A percentile compares a stretch with the other conserved stretches of the same genome.
Evolutionary conservation across 202 grass and related monocot genomes (phyloP).

Genomic region (Eragrostis tef): DNA sequence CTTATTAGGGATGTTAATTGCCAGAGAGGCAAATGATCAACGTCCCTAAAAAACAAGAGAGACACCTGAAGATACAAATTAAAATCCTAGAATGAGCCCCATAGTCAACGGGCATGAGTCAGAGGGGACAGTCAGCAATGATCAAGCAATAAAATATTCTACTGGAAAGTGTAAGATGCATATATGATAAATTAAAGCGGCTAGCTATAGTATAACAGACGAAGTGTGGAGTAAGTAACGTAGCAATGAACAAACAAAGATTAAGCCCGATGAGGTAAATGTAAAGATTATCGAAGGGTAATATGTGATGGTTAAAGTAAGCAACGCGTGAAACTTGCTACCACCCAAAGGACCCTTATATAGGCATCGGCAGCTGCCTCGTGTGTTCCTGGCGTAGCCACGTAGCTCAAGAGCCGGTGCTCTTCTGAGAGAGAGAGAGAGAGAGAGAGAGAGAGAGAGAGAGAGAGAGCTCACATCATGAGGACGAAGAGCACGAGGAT

Average conservation of each 20-base stretch:
- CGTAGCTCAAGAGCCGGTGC: no score
- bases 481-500: constrained; percentile 69
- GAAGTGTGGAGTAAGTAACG: not conserved
- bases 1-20: no score
- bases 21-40: not conserved
- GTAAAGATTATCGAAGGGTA: not conserved
- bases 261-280: not conserved
- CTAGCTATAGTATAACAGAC: not conserved
- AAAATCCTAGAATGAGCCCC: no score
- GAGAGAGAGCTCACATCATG: constrained; percentile 63
- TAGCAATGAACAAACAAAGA: not conserved
- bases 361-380: no score
- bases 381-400: no score
- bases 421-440: no score
- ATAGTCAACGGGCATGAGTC: not conserved
- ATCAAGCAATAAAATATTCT: not conserved
- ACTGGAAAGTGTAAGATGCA: not conserved
- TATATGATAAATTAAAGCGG: not conserved
- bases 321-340: not conserved
- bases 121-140: not conserved
- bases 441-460: no score
- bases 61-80: no score
- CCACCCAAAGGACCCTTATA: no score
- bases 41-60: not conserved
- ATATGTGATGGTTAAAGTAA: no score